These are phyloP conservation scores for Mucor lusitanicus DNA, from an alignment of 371 early-diverging fungal genomes.

Conservation along the genomic window DNA sequence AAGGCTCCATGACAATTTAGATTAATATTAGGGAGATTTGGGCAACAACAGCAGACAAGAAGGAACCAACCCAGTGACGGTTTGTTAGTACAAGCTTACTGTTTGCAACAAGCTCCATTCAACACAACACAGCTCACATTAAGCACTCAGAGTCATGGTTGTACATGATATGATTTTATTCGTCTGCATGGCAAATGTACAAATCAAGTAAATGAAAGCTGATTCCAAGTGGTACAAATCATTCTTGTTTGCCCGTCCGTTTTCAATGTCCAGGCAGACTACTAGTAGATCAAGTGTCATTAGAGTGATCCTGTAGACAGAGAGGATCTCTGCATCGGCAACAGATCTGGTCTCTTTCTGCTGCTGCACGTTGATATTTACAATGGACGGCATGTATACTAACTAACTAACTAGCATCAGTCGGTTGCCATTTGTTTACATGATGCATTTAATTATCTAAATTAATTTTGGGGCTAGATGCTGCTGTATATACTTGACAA, in stretches of 20 bases:
- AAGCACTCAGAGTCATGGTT: not conserved
- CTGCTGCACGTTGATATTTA: not conserved
- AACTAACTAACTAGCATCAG: no score
- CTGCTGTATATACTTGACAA: not conserved
- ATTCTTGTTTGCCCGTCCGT: not conserved
- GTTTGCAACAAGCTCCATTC: not conserved
- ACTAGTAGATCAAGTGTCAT: not conserved
- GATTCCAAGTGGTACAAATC: not conserved
- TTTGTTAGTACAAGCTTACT: not conserved
- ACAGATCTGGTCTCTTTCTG: no score
- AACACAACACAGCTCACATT: not conserved
- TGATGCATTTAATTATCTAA: not conserved
- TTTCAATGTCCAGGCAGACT: not conserved
- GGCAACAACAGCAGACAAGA: not conserved
- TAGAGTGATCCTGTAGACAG: not conserved
- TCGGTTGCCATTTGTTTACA: not conserved
- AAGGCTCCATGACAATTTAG: not conserved
- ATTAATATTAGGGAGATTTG: conserved; percentile 2
- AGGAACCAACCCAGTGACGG: not conserved
- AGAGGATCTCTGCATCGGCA: not conserved
- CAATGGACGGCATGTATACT: no score
- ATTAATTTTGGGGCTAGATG: not conserved
- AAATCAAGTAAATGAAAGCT: conserved; percentile 3
- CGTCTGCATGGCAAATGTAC: conserved; percentile 1
- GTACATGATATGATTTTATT: not conserved